Evolutionary conservation across 2,329 filamentous ascomycete genomes (phyloP).

Genomic region (Aaosphaeria arxii): DNA sequence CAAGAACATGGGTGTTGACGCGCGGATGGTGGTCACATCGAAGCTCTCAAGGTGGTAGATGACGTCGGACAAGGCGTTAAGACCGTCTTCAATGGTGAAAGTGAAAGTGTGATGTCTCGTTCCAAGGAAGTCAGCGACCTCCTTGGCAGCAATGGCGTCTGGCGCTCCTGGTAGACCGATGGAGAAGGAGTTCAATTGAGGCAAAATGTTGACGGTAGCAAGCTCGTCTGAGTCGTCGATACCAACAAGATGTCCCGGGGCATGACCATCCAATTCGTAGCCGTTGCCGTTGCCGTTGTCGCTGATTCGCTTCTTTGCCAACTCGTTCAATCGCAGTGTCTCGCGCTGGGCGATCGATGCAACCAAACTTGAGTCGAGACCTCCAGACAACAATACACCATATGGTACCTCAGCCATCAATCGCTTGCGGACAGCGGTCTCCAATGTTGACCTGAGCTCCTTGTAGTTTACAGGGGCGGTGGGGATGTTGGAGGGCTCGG

Average conservation of each 20-base stretch:
- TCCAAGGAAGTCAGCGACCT: conserved; percentile 94
- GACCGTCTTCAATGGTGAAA: conserved; percentile 94
- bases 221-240: conserved; percentile 91
- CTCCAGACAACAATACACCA: conserved; percentile 90
- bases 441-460: conserved; percentile 74
- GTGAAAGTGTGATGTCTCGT: conserved; percentile 98
- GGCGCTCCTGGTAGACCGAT: conserved; percentile 92
- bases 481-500: conserved; percentile 77
- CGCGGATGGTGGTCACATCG: conserved; percentile 97
- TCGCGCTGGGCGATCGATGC: conserved; percentile 95
- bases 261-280: conserved; percentile 31
- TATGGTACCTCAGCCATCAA: conserved; percentile 99
- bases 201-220: conserved; percentile 84
- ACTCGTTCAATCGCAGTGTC: conserved; percentile 72
- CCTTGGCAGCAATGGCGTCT: conserved; percentile 84
- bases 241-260: conserved; percentile 66
- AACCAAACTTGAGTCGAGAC: conserved; percentile 91
- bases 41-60: conserved; percentile 98
- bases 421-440: conserved; percentile 90
- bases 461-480: conserved; percentile 79
- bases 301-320: conserved; percentile 45
- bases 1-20: conserved; percentile 97
- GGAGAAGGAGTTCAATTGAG: conserved; percentile 97
- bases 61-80: conserved; percentile 94
- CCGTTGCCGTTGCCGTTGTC: conserved; percentile 42